phyloP scores from a whole-genome alignment of 2,329 filamentous ascomycete genomes.

The Balansia obtecta region DNA sequence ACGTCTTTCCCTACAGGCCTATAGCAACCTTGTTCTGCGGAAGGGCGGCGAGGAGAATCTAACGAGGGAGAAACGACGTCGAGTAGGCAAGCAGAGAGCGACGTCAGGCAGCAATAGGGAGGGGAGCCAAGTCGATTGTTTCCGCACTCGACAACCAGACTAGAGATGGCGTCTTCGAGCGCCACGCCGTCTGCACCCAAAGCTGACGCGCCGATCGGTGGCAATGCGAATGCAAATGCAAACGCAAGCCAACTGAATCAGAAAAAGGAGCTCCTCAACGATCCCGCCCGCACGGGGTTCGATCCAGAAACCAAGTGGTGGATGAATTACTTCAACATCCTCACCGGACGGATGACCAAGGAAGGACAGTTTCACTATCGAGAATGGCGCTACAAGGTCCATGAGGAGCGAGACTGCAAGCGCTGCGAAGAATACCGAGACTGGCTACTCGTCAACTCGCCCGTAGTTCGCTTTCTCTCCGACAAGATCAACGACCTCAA shows the following conservation, averaged over 20 bases:
- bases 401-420: constrained; percentile 67
- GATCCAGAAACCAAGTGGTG: constrained; percentile 52
- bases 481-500: constrained; percentile 71
- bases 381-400: constrained; percentile 58
- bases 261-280: constrained; percentile 35
- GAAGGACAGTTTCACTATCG: constrained; percentile 67
- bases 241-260: neutral
- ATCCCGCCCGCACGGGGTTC: constrained; percentile 50
- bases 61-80: neutral
- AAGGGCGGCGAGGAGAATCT: neutral
- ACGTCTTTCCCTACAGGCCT: neutral
- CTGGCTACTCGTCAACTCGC: constrained; percentile 75
- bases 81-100: neutral
- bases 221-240: constrained; percentile 2
- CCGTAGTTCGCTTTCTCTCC: constrained; percentile 74
- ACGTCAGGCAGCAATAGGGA: neutral
- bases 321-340: constrained; percentile 76
- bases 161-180: constrained; percentile 5
- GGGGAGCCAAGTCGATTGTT: neutral
- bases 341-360: constrained; percentile 58
- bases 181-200: constrained; percentile 7
- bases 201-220: constrained; percentile 6
- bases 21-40: neutral
- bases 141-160: neutral
- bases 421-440: constrained; percentile 72